phyloP scores from a whole-genome alignment of 2,329 filamentous ascomycete species.

The Colletotrichum agaves region DNA sequence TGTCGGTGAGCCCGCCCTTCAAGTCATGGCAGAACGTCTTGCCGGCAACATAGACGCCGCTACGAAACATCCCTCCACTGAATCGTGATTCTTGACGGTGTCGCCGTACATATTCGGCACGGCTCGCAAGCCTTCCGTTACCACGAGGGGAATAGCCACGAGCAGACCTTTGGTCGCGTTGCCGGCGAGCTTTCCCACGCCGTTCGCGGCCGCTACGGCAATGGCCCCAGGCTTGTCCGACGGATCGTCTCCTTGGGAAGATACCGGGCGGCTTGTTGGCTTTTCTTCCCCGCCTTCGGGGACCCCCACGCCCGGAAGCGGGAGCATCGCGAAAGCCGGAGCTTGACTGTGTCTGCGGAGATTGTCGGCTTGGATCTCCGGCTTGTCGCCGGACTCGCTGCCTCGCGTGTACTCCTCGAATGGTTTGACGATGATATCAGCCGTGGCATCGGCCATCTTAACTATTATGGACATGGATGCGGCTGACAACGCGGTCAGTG shows the following conservation, averaged over 20 bases:
- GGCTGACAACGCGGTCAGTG: constrained; percentile 36
- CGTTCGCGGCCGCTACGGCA: constrained; percentile 49
- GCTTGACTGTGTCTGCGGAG: constrained; percentile 18
- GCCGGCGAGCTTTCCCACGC: constrained; percentile 65
- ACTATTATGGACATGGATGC: constrained; percentile 35
- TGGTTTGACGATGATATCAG: constrained; percentile 29
- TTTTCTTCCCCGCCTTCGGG: neutral
- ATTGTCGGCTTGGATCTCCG: neutral
- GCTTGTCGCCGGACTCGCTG: constrained; percentile 7
- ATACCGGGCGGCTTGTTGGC: neutral
- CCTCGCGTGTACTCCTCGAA: constrained; percentile 26
- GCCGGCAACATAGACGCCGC: constrained; percentile 36
- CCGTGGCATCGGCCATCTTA: constrained; percentile 30
- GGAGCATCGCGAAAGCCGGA: constrained; percentile 26
- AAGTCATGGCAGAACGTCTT: constrained; percentile 34
- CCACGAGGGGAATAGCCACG: constrained; percentile 38
- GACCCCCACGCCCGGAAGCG: constrained; percentile 25
- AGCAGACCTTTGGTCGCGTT: constrained; percentile 72
- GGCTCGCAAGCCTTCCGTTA: constrained; percentile 38
- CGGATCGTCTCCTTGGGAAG: neutral
- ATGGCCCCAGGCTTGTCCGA: constrained; percentile 19
- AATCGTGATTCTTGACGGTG: constrained; percentile 29
- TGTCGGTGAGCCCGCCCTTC: constrained; percentile 34
- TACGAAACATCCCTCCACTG: constrained; percentile 33
- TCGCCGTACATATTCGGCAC: constrained; percentile 39